phyloP scores from a whole-genome alignment of 495 filamentous ascomycete species.

The Pseudoneurospora amorphoporcata region DNA sequence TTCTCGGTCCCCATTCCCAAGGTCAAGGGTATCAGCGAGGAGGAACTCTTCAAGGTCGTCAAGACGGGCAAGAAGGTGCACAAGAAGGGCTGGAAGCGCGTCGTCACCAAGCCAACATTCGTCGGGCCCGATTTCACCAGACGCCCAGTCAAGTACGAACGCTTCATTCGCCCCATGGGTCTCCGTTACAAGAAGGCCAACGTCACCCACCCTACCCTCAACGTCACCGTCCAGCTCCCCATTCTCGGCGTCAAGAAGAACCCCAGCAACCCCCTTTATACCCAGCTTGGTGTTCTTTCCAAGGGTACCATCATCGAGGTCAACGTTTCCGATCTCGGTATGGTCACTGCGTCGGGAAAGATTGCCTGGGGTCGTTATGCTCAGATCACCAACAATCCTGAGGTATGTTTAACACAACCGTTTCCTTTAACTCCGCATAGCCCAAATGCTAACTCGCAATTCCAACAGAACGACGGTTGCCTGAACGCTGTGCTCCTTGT shows the following conservation, averaged over 20 bases:
- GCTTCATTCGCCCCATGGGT: conserved; percentile 56
- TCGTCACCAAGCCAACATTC: conserved; percentile 63
- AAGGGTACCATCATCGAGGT: conserved; percentile 95
- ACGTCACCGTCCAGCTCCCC: conserved; percentile 65
- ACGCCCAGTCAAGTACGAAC: conserved; percentile 84
- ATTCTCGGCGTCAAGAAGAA: conserved; percentile 98
- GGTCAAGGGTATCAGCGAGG: conserved; percentile 85
- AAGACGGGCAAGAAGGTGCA: conserved; percentile 68
- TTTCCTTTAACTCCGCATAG: neutral
- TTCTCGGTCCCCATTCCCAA: conserved; percentile 91
- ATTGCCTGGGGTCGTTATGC: conserved; percentile 80
- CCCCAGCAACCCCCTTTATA: conserved; percentile 85
- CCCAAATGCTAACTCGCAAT: neutral
- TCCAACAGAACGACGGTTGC: conserved; percentile 29
- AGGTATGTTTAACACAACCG: conserved; percentile 23
- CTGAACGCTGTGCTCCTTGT: conserved; percentile 35
- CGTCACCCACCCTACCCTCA: conserved; percentile 55
- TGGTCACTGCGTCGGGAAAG: conserved; percentile 89
- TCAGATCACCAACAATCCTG: conserved; percentile 58
- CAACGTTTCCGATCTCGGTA: conserved; percentile 85
- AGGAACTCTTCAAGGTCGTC: conserved; percentile 98
- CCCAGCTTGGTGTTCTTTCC: conserved; percentile 85
- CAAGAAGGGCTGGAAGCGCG: conserved; percentile 80
- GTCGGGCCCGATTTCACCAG: conserved; percentile 88
- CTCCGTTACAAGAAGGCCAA: conserved; percentile 90